Evolutionary conservation across 179 eudicot genomes (phyloP).

Genomic region (Spergularia azorica): DNA sequence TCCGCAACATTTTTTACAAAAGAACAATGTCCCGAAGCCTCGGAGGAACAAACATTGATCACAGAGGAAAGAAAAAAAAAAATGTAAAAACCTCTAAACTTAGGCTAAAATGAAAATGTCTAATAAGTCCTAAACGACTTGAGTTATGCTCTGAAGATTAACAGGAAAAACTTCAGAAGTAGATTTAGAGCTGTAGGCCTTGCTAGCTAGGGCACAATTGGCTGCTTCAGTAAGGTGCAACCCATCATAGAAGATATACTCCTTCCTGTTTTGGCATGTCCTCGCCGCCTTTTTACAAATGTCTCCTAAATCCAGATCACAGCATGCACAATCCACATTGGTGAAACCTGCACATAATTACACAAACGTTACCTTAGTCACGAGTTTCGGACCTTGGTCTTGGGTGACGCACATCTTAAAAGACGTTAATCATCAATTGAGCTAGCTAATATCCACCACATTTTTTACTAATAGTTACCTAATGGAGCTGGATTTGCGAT

Average conservation of each 20-base stretch:
- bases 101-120: too few relatives aligned
- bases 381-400: background rate
- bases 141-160: conserved; percentile 8
- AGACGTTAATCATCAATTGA: background rate
- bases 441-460: background rate
- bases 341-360: conserved; percentile 17
- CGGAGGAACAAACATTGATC: too few relatives aligned
- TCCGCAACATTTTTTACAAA: too few relatives aligned
- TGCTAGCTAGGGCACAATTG: conserved; percentile 6
- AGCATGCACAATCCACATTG: conserved; percentile 12
- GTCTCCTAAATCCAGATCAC: background rate
- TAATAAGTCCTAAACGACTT: too few relatives aligned
- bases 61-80: too few relatives aligned
- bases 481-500: conserved; percentile 25
- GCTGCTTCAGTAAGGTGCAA: conserved; percentile 22
- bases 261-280: conserved; percentile 10
- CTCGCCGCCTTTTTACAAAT: conserved; percentile 10
- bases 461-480: conserved; percentile 26
- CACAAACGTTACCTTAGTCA: background rate
- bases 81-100: too few relatives aligned
- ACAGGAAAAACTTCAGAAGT: background rate
- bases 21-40: too few relatives aligned
- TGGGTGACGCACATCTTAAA: too few relatives aligned
- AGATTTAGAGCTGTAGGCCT: conserved; percentile 9
- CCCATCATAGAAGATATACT: conserved; percentile 23